Evolutionary conservation across 441 rosid genomes (phyloP).

Genomic region (Corymbia citriodora): DNA sequence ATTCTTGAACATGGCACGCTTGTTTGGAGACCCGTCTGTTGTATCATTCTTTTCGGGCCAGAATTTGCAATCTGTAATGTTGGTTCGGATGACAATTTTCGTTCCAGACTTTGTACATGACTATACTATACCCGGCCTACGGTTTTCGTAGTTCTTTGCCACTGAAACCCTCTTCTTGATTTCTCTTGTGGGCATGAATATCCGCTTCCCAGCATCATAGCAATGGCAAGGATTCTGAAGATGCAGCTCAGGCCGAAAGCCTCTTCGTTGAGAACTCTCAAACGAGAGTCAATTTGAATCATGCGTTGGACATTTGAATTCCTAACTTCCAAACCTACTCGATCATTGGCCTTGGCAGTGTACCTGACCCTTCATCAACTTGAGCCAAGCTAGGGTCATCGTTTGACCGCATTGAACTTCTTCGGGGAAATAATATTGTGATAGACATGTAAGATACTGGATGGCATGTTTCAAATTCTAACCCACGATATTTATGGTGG

Average conservation of each 20-base stretch:
- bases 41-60: fast-evolving
- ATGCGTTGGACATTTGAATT: not conserved
- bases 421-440: not conserved
- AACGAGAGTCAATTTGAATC: not conserved
- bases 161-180: too few relatives aligned
- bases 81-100: not conserved
- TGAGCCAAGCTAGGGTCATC: not conserved
- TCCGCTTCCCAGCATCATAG: too few relatives aligned
- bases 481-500: too few relatives aligned
- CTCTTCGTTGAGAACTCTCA: too few relatives aligned
- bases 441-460: not conserved
- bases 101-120: not conserved
- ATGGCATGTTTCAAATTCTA: not conserved
- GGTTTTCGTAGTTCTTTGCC: not conserved
- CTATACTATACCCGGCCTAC: fast-evolving
- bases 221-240: too few relatives aligned
- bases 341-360: not conserved
- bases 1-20: not conserved
- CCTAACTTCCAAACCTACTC: not conserved
- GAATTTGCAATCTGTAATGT: fast-evolving
- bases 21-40: not conserved
- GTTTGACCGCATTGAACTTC: not conserved
- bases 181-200: too few relatives aligned
- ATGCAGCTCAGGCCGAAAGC: too few relatives aligned
- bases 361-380: not conserved